Percentiles rank a stretch among this genome's conserved stretches.
Conservation (phyloP, 768 basidiomycete genomes). For the Hygrocybe punicea region DNA sequence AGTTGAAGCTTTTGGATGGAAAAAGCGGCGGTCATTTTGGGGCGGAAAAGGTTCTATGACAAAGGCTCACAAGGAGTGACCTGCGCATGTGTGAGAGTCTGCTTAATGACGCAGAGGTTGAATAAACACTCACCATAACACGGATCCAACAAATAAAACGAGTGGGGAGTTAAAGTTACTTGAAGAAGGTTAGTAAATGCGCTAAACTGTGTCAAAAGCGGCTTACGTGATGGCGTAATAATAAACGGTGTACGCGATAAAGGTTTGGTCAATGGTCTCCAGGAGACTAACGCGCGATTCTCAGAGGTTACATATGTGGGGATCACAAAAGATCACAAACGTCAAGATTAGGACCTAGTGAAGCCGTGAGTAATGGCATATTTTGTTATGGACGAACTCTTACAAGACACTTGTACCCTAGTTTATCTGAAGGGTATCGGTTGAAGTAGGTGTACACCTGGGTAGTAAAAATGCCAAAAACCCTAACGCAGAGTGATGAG, state of each 20-base stretch:
- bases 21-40: slow-evolving; percentile 4
- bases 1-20: slow-evolving; percentile 27
- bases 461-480: slow-evolving; percentile 40
- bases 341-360: background rate
- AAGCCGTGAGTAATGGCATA: background rate
- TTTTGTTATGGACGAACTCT: slow-evolving; percentile 8
- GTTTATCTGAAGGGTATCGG: slow-evolving; percentile 37
- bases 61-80: background rate
- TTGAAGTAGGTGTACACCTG: slow-evolving; percentile 40
- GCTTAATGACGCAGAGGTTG: background rate
- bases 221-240: slow-evolving; percentile 54
- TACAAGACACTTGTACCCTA: slow-evolving; percentile 35
- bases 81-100: background rate
- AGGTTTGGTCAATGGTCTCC: slow-evolving; percentile 46
- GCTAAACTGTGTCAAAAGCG: background rate
- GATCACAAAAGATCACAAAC: background rate
- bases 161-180: slow-evolving; percentile 39
- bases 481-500: slow-evolving; percentile 1
- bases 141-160: slow-evolving; percentile 24
- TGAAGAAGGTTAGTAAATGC: background rate
- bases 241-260: slow-evolving; percentile 50
- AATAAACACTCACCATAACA: slow-evolving; percentile 31
- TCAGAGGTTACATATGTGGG: slow-evolving; percentile 22
- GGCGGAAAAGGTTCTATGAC: background rate
- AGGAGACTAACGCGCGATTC: slow-evolving; percentile 36